A percentile compares a stretch with the other conserved stretches of the same genome.
phyloP scores from a whole-genome alignment of 495 filamentous ascomycete species.

The Tuber microsphaerosporum region DNA sequence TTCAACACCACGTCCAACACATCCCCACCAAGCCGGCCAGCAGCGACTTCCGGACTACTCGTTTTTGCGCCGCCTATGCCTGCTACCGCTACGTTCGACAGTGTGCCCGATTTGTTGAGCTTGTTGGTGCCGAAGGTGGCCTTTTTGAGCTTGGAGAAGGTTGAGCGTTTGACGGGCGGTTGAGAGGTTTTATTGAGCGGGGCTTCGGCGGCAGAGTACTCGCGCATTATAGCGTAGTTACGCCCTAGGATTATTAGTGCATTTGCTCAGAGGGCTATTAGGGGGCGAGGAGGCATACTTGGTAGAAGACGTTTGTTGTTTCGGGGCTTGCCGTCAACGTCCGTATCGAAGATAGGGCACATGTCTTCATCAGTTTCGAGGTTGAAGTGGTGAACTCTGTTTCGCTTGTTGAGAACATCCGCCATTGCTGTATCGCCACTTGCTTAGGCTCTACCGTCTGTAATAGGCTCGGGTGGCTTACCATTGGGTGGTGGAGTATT shows the following conservation, averaged over 20 bases:
- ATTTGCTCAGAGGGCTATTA: slow-evolving; percentile 15
- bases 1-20: slow-evolving; percentile 80
- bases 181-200: slow-evolving; percentile 2
- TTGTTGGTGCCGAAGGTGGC: slow-evolving; percentile 20
- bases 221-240: slow-evolving; percentile 38
- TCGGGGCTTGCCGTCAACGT: slow-evolving; percentile 77
- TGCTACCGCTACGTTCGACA: background rate
- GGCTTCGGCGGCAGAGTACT: slow-evolving; percentile 15
- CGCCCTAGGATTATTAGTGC: slow-evolving; percentile 35
- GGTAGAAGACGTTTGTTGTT: slow-evolving; percentile 91
- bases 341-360: slow-evolving; percentile 82
- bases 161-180: slow-evolving; percentile 23
- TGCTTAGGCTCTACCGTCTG: slow-evolving; percentile 9
- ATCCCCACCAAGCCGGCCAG: slow-evolving; percentile 47
- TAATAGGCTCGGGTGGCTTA: slow-evolving; percentile 8
- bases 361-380: slow-evolving; percentile 84
- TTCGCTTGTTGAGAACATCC: slow-evolving; percentile 85
- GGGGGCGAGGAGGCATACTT: slow-evolving; percentile 46
- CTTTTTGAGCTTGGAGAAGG: slow-evolving; percentile 34
- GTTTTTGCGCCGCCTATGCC: slow-evolving; percentile 13
- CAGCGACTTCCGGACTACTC: slow-evolving; percentile 11
- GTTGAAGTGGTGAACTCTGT: slow-evolving; percentile 86
- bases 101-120: slow-evolving; percentile 8
- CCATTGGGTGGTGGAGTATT: slow-evolving; percentile 80
- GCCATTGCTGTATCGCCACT: slow-evolving; percentile 54